These are phyloP conservation scores for Akanthomyces uredinophilus DNA, from an alignment of 2,329 filamentous ascomycete genomes.

Conservation along the genomic window DNA sequence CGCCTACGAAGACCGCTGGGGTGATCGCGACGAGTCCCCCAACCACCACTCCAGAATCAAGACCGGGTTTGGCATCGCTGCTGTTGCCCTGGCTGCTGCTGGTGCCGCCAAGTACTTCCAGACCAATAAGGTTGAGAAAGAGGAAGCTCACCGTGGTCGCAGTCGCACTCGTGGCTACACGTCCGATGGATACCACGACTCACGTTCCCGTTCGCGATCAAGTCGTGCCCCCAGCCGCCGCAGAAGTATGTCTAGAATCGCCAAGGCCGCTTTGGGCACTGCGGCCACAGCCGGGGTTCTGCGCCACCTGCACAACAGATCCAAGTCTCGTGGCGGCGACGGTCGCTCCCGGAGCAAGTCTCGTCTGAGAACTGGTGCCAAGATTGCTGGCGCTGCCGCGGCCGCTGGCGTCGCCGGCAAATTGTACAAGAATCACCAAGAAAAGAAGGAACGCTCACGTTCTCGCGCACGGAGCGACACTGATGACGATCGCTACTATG, in stretches of 20 bases:
- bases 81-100: conserved; percentile 58
- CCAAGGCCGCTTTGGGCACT: conserved; percentile 54
- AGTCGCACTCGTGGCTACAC: conserved; percentile 42
- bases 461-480: conserved; percentile 21
- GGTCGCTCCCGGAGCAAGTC: conserved; percentile 41
- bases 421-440: conserved; percentile 55
- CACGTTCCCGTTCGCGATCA: conserved; percentile 38
- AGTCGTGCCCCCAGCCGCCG: conserved; percentile 39
- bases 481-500: conserved; percentile 33
- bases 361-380: conserved; percentile 48
- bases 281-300: conserved; percentile 54
- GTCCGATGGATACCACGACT: conserved; percentile 36
- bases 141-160: conserved; percentile 53
- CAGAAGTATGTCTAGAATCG: conserved; percentile 43
- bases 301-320: conserved; percentile 52
- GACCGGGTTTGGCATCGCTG: conserved; percentile 58
- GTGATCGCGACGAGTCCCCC: conserved; percentile 34
- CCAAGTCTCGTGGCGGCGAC: conserved; percentile 29
- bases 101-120: conserved; percentile 62
- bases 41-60: conserved; percentile 47
- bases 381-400: conserved; percentile 56
- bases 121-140: conserved; percentile 54
- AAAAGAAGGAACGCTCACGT: conserved; percentile 48
- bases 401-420: conserved; percentile 57
- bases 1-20: conserved; percentile 51